Conservation (phyloP, 2,329 filamentous ascomycete genomes). For the Aureobasidium namibiae region DNA sequence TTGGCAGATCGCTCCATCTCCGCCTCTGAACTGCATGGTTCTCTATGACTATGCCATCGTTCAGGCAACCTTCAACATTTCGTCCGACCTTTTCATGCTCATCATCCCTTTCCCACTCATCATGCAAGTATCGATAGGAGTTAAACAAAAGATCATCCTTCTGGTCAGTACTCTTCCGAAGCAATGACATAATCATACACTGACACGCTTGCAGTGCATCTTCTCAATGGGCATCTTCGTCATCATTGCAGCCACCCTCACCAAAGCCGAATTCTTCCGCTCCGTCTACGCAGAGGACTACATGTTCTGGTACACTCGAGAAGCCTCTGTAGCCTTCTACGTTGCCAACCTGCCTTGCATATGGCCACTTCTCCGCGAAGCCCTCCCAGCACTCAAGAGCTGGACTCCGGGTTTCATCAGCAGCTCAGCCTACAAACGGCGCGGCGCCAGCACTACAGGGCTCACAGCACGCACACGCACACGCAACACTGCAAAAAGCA, state of each 20-base stretch:
- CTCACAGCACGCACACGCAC: neutral
- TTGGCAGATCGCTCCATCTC: conserved; percentile 31
- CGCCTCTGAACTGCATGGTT: conserved; percentile 19
- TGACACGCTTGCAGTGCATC: conserved; percentile 21
- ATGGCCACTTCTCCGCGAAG: conserved; percentile 43
- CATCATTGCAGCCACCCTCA: conserved; percentile 38
- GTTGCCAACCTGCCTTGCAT: conserved; percentile 47
- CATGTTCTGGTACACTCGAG: conserved; percentile 39
- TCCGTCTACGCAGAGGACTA: conserved; percentile 31
- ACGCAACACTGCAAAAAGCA: conserved; percentile 1
- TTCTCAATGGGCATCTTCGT: conserved; percentile 46
- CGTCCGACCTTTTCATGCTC: conserved; percentile 53
- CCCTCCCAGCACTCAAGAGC: conserved; percentile 12
- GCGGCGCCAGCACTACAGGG: neutral
- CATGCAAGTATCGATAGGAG: conserved; percentile 40
- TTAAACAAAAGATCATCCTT: conserved; percentile 47
- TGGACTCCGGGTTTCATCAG: conserved; percentile 12
- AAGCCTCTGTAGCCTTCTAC: conserved; percentile 45
- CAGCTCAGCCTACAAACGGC: neutral
- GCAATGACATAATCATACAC: neutral
- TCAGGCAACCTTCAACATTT: conserved; percentile 52
- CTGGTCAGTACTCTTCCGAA: conserved; percentile 18
- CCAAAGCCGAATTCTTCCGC: conserved; percentile 40
- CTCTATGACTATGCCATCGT: conserved; percentile 48
- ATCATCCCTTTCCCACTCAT: conserved; percentile 49